Conservation (phyloP, 257 asterid species). For the Nicotiana knightiana region DNA sequence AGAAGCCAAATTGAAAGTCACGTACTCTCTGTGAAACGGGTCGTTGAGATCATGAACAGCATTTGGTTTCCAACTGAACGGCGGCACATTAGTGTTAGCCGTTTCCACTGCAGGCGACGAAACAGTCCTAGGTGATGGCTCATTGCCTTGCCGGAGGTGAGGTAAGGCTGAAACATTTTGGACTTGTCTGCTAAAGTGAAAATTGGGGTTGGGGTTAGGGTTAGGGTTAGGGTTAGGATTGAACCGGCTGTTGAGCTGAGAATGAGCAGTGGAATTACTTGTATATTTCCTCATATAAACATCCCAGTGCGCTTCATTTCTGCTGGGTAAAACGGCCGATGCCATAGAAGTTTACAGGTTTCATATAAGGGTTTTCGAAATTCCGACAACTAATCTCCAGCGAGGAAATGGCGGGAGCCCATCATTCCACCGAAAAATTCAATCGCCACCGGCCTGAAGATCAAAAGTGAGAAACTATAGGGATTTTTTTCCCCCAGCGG, state of each 20-base stretch:
- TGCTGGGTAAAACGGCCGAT: conserved; percentile 28
- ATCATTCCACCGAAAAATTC: conserved; percentile 15
- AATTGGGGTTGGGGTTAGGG: conserved; percentile 11
- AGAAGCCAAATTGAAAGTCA: conserved; percentile 18
- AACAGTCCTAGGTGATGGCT: conserved; percentile 5
- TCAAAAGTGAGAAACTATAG: neutral
- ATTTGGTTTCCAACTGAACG: neutral
- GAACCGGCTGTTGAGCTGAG: conserved; percentile 13
- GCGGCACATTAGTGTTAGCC: neutral
- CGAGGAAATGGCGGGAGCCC: conserved; percentile 21
- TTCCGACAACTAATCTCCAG: conserved; percentile 17
- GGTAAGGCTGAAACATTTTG: conserved; percentile 7
- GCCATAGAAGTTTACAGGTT: conserved; percentile 14
- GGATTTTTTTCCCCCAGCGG: neutral
- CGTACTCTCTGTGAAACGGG: conserved; percentile 14
- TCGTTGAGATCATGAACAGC: neutral
- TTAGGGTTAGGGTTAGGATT: conserved; percentile 12
- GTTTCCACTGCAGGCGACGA: neutral
- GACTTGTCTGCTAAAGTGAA: conserved; percentile 9
- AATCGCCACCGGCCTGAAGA: conserved; percentile 5
- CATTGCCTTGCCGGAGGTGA: conserved; percentile 12
- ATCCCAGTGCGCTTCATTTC: conserved; percentile 25
- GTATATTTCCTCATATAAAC: conserved; percentile 19
- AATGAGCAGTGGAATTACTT: neutral
- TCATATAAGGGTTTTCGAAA: neutral